Percentiles rank a stretch among this genome's conserved stretches.
These are phyloP conservation scores for Trichopus zeylanicus DNA, from an alignment of 116 monocot species.

Conservation along the genomic window DNA sequence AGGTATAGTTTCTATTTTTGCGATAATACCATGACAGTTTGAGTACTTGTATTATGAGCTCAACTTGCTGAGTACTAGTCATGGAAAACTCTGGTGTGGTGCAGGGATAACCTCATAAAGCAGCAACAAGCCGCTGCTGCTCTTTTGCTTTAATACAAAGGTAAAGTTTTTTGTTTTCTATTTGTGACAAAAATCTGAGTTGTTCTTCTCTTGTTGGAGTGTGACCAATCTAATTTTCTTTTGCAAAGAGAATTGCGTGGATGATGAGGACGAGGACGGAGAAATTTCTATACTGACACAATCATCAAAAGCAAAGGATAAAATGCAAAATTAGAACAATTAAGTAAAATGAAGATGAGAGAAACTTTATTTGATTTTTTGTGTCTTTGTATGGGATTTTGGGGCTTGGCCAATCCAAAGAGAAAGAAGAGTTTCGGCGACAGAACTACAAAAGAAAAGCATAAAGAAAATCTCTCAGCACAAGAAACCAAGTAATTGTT, in stretches of 20 bases:
- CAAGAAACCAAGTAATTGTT: background rate
- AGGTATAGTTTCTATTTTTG: too few species aligned
- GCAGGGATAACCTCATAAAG: slow-evolving; percentile 5
- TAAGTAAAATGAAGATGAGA: too few species aligned
- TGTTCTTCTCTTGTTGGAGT: background rate
- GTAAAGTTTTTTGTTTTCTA: too few species aligned
- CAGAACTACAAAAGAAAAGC: background rate
- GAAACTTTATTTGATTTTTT: slow-evolving; percentile 10
- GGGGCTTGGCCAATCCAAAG: background rate
- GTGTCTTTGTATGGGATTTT: background rate
- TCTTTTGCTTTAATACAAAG: slow-evolving; percentile 10
- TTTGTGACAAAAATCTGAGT: background rate
- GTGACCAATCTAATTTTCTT: background rate
- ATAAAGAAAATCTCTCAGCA: background rate
- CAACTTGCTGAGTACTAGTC: background rate
- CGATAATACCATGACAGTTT: too few species aligned
- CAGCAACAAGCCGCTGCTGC: background rate
- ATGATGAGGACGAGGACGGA: too few species aligned
- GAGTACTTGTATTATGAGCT: too few species aligned
- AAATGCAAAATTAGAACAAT: too few species aligned
- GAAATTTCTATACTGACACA: too few species aligned
- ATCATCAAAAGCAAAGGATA: too few species aligned
- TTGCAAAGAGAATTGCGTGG: background rate
- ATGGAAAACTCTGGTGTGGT: background rate
- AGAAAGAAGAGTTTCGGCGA: background rate